These are phyloP conservation scores for Fusarium continuum DNA, from an alignment of 2,329 filamentous ascomycete genomes.

Conservation along the genomic window DNA sequence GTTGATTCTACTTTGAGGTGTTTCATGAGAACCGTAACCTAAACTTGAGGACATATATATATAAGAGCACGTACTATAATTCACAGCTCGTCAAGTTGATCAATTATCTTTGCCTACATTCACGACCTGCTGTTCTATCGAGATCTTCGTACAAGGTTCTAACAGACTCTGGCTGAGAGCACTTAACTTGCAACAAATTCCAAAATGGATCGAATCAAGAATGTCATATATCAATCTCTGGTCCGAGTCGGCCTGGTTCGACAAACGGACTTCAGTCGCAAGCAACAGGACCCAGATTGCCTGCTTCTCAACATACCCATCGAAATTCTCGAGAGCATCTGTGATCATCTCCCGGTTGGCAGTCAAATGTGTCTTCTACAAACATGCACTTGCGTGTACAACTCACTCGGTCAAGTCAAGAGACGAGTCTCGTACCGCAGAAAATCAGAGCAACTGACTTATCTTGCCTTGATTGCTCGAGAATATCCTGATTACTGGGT, in stretches of 20 bases:
- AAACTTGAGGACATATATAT: too few species aligned
- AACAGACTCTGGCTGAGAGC: too few species aligned
- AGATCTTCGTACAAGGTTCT: too few species aligned
- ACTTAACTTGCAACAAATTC: too few species aligned
- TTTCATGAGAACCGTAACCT: too few species aligned
- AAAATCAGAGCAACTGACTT: not conserved
- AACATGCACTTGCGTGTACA: not conserved
- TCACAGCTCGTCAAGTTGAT: not conserved
- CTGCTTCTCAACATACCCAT: not conserved
- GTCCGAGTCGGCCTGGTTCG: too few species aligned
- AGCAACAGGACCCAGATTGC: not conserved
- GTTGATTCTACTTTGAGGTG: too few species aligned
- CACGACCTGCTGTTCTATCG: too few species aligned
- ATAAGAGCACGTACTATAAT: not conserved
- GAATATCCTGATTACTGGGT: constrained; percentile 9
- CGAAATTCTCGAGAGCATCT: not conserved
- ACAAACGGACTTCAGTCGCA: not conserved
- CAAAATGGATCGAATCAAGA: not conserved
- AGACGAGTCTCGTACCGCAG: accelerated
- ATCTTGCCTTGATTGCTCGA: not conserved
- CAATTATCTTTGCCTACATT: not conserved
- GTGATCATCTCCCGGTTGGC: not conserved
- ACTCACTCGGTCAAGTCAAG: not conserved
- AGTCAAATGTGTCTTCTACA: not conserved
- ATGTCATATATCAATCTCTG: accelerated